A percentile compares a stretch with the other conserved stretches of the same genome.
These are phyloP conservation scores for Dryas drummondii DNA, from an alignment of 306 rosid genomes.

Conservation along the genomic window DNA sequence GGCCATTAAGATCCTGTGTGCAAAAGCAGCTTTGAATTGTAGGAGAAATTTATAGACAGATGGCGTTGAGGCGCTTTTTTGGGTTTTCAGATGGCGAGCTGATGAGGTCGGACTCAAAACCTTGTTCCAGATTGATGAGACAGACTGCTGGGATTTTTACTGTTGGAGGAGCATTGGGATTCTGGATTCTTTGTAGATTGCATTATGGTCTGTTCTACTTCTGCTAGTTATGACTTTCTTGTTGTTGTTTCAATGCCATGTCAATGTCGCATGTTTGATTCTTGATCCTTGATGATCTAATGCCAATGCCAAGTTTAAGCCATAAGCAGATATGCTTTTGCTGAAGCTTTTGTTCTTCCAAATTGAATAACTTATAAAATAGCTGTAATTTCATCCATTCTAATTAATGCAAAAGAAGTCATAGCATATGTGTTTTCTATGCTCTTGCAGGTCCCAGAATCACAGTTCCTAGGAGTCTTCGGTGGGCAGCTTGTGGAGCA, in stretches of 20 bases:
- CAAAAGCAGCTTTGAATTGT: slow-evolving; percentile 13
- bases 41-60: slow-evolving; percentile 33
- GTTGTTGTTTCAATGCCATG: neutral
- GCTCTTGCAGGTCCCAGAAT: slow-evolving; percentile 77
- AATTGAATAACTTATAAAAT: neutral
- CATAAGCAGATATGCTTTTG: neutral
- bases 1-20: neutral
- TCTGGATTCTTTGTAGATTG: slow-evolving; percentile 87
- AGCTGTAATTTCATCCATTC: neutral
- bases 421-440: slow-evolving; percentile 15
- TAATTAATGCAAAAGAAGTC: neutral
- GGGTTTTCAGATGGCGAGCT: slow-evolving; percentile 88
- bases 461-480: slow-evolving; percentile 72
- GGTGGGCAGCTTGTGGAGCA: slow-evolving; percentile 93
- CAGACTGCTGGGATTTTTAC: slow-evolving; percentile 80
- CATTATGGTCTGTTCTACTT: slow-evolving; percentile 63
- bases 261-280: neutral
- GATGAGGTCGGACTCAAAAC: slow-evolving; percentile 81
- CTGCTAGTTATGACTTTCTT: slow-evolving; percentile 3
- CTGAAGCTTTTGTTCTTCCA: slow-evolving; percentile 3
- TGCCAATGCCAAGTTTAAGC: neutral
- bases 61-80: slow-evolving; percentile 71
- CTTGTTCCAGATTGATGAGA: slow-evolving; percentile 82
- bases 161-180: slow-evolving; percentile 83
- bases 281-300: neutral